A percentile compares a stretch with the other conserved stretches of the same genome.
These are phyloP conservation scores for Sequoiadendron giganteum DNA, from an alignment of 75 land plant genomes.

Conservation along the genomic window DNA sequence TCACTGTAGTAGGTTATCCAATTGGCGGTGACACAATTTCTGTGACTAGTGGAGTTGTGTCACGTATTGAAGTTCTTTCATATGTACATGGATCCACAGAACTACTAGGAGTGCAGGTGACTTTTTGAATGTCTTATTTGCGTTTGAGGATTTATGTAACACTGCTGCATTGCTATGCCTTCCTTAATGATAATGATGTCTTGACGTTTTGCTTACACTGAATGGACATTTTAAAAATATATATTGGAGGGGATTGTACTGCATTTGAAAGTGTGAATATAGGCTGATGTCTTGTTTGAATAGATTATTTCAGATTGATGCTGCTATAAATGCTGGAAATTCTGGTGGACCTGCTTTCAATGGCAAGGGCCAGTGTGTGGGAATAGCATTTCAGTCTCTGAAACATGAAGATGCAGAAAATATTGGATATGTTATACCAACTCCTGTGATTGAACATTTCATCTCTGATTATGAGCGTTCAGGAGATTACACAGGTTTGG, in stretches of 20 bases:
- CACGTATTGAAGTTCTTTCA: constrained; percentile 93
- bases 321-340: constrained; percentile 97
- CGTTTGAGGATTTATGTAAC: neutral
- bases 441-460: constrained; percentile 88
- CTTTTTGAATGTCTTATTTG: neutral
- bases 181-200: neutral
- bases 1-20: constrained; percentile 95
- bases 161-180: too few species aligned
- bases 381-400: constrained; percentile 98
- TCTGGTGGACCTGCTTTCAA: constrained; percentile 99
- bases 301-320: constrained; percentile 77
- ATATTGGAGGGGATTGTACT: neutral
- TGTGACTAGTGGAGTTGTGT: constrained; percentile 97
- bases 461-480: constrained; percentile 84
- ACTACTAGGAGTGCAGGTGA: constrained; percentile 91
- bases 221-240: neutral
- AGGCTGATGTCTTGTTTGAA: neutral
- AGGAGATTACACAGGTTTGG: constrained; percentile 89
- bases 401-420: constrained; percentile 98
- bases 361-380: constrained; percentile 91
- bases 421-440: constrained; percentile 99
- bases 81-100: constrained; percentile 99
- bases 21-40: constrained; percentile 98
- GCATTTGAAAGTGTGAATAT: neutral
- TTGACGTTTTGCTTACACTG: neutral